These are phyloP conservation scores for Fraxinus sp. DNA, from an alignment of 305 asterid species.

Conservation along the genomic window DNA sequence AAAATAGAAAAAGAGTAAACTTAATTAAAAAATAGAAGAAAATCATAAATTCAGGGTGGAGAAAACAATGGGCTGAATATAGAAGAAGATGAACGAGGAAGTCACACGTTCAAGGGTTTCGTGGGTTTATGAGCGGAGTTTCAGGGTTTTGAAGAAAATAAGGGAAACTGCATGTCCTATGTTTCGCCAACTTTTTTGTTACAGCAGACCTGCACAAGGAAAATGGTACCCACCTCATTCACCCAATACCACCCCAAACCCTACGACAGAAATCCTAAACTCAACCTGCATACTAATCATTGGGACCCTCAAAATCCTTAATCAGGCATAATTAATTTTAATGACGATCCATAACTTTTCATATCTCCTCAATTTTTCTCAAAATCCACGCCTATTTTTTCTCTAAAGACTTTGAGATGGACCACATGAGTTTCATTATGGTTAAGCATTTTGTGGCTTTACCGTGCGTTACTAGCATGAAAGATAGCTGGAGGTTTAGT, in stretches of 20 bases:
- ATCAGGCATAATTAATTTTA: neutral
- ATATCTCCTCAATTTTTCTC: no score
- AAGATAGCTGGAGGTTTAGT: neutral
- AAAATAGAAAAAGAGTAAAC: neutral
- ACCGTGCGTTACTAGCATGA: neutral
- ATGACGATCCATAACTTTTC: no score
- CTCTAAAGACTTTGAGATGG: neutral
- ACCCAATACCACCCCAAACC: neutral
- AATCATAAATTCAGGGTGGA: neutral
- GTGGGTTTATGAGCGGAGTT: constrained; percentile 41
- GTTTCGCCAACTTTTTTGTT: constrained; percentile 19
- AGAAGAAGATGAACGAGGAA: constrained; percentile 1
- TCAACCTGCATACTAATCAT: neutral
- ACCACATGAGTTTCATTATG: neutral
- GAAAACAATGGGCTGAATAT: constrained; percentile 30
- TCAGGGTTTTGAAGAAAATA: constrained; percentile 33
- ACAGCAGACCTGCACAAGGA: neutral
- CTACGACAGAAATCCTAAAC: neutral
- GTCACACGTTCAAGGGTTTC: constrained; percentile 34
- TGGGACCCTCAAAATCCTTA: constrained; percentile 5
- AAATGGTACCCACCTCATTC: constrained; percentile 9
- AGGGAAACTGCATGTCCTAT: constrained; percentile 21
- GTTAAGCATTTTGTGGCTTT: neutral
- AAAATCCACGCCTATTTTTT: no score
- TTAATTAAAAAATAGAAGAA: neutral